Base-by-base conservation (phyloP, 1,284 basidiomycete species). In the Porodaedalea pini region DNA sequence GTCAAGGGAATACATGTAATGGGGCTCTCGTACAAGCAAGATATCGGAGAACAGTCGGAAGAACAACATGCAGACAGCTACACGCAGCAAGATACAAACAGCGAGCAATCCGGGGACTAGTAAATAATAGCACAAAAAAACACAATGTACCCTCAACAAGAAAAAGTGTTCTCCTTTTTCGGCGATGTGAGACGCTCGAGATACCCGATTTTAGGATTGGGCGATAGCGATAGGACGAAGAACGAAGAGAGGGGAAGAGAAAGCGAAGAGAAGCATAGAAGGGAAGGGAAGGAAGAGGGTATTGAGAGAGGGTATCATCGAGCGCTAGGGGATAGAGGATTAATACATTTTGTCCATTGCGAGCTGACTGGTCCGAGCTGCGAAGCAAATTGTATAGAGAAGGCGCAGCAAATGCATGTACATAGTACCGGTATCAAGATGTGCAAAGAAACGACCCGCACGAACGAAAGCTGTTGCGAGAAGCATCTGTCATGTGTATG, bases 21-120 rank as follows among this genome's bases (percentile, higher is more conserved):
- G n/a, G n/a, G n/a, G n/a, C n/a, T n/a, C n/a, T n/a, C n/a, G n/a
- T n/a, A n/a, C n/a, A n/a, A n/a, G 32, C 32, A 6, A 34, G 32
- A 34, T 6, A 34, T 34, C 6, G 32, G 32, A 34, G 5, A 10
- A 44, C 94, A 94, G 95, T 72, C 95, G 92, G 90, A 95, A 94
- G 68, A 80, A 83, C 57, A 78, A 83, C 67, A 75, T 81, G 50
- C 77, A 90, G 40, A 85, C 90, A n/a, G 76, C 89, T 60, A 82
- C 90, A 66, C 75, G 88, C 65, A 83, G 83, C 66, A 82, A 82
- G 73, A 75, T 74, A 50, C 83, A 86, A 71, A 71, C 86, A 57
- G 80, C 83, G 62, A 75, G 83, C 61, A 80, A 83, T 75, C 90
- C 90, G 6, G 81, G 88, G 70, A 86, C 88, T 57, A 67, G 71